Conservation (phyloP, 139 green algal species). For the Trebouxia sp. region DNA sequence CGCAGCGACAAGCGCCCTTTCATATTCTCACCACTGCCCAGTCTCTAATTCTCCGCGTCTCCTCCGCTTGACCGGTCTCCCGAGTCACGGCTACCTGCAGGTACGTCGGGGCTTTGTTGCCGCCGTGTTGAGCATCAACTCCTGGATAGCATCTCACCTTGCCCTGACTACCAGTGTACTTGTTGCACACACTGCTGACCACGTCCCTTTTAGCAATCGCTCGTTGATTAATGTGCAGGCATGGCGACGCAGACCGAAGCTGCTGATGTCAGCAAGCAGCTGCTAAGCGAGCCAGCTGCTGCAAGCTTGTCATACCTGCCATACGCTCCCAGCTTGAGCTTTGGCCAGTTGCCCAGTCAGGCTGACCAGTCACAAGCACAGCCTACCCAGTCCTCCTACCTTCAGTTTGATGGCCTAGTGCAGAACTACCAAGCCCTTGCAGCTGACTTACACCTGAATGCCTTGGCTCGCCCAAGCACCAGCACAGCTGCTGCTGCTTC, state of each 20-base stretch:
- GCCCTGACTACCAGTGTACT: too few species aligned
- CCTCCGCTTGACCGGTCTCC: too few species aligned
- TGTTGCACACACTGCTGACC: too few species aligned
- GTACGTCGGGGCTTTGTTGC: too few species aligned
- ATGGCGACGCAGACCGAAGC: not conserved
- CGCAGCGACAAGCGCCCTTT: not conserved
- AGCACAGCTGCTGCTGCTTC: not conserved
- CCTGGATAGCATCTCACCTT: too few species aligned
- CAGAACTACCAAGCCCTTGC: not conserved
- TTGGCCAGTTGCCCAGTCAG: not conserved
- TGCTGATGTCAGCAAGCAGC: conserved; percentile 21
- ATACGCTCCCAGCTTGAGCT: not conserved
- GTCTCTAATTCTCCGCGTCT: too few species aligned
- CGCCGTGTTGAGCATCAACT: too few species aligned
- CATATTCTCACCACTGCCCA: too few species aligned
- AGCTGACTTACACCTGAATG: not conserved
- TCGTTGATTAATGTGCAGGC: not conserved
- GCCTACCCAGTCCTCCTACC: not conserved
- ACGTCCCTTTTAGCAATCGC: too few species aligned
- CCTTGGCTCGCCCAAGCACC: not conserved
- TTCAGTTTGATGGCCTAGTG: not conserved
- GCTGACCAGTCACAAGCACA: not conserved
- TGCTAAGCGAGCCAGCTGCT: not conserved
- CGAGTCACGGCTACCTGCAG: too few species aligned
- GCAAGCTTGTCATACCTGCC: conserved; percentile 21